Conservation (phyloP, 176 grass and related monocot species). For the Juncus inflexus region DNA sequence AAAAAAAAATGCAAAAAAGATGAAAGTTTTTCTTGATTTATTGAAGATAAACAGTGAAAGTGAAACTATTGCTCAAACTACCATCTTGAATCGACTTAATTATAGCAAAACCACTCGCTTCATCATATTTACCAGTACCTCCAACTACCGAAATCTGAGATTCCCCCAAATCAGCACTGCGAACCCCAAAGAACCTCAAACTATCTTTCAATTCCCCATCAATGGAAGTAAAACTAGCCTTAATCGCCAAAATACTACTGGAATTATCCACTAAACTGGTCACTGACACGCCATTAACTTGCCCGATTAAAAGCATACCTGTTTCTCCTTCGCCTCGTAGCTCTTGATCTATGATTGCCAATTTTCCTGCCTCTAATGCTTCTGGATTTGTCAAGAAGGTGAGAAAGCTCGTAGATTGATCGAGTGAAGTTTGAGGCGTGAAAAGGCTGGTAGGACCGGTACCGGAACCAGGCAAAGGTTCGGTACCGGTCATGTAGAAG, state of each 20-base stretch:
- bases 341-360: constrained; percentile 48
- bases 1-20: too few species aligned
- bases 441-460: constrained; percentile 20
- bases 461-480: neutral
- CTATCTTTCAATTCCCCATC: constrained; percentile 30
- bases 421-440: constrained; percentile 27
- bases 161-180: constrained; percentile 24
- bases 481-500: constrained; percentile 36
- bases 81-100: constrained; percentile 18
- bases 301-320: constrained; percentile 34
- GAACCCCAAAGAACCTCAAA: constrained; percentile 67
- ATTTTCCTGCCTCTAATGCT: constrained; percentile 24
- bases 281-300: constrained; percentile 56
- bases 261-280: constrained; percentile 33
- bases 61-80: constrained; percentile 24
- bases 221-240: constrained; percentile 35
- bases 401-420: constrained; percentile 32
- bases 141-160: constrained; percentile 65
- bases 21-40: constrained; percentile 16
- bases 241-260: constrained; percentile 49
- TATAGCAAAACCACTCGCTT: constrained; percentile 43
- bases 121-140: constrained; percentile 47
- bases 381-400: constrained; percentile 37
- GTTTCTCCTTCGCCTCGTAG: constrained; percentile 34
- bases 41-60: constrained; percentile 52